Conservation (phyloP, 495 filamentous ascomycete genomes). For the Cetradonia linearis region DNA sequence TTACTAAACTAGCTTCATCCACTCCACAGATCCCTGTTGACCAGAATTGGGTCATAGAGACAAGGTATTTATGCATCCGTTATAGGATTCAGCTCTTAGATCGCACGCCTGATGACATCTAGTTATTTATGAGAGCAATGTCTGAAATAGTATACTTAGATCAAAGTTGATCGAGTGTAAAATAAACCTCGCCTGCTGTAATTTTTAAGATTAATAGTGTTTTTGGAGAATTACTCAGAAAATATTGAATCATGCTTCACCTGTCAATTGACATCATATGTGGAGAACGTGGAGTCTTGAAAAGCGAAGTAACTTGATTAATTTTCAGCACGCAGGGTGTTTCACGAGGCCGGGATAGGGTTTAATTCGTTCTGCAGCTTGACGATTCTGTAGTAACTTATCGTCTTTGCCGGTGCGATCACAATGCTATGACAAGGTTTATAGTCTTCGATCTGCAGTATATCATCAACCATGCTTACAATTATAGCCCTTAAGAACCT, state of each 20-base stretch:
- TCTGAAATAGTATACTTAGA: constrained; percentile 2
- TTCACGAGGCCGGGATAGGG: constrained; percentile 7
- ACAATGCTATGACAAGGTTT: constrained; percentile 62
- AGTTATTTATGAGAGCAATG: neutral
- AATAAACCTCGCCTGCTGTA: neutral
- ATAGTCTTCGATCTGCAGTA: constrained; percentile 60
- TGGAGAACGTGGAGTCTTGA: constrained; percentile 5
- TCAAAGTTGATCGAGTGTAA: neutral
- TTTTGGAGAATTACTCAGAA: neutral
- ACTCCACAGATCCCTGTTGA: neutral
- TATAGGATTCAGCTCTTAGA: neutral
- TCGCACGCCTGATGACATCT: neutral
- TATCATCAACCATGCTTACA: constrained; percentile 22
- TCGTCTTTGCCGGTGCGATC: constrained; percentile 67
- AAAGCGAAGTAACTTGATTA: constrained; percentile 9
- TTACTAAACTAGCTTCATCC: neutral
- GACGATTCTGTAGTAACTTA: neutral
- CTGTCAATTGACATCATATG: neutral
- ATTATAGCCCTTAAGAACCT: neutral
- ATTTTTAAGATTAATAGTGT: neutral
- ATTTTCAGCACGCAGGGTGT: constrained; percentile 16
- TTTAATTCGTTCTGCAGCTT: neutral
- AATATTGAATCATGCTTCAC: constrained; percentile 3
- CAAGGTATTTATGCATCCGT: neutral
- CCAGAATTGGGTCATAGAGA: neutral